Evolutionary conservation across 345 rosid species (phyloP), one percentile per base, ranked within the genome.

Genomic region (Syzygium oleosum): DNA sequence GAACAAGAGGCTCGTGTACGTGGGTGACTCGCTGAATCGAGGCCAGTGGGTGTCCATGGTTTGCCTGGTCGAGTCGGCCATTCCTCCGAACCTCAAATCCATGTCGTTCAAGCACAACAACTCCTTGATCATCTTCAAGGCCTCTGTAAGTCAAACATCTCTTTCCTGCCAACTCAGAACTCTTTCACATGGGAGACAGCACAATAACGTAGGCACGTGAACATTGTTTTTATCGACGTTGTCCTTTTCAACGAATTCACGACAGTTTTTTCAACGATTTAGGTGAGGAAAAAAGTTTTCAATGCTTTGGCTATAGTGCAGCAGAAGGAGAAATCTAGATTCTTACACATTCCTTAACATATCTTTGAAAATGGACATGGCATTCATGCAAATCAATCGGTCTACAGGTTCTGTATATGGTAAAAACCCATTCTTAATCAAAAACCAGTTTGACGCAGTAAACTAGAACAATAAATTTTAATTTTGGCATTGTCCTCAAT

Each of bases 1-100:
- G 93, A 94, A 96, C 90, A 98, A 96, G 93, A 94, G 99, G 91
- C 95, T 97, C 61, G 94, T 96, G 89, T 97, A 92, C 87, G 99
- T 96, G 14, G 99, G 98, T 56, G 99, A 98, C 87, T 98, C 99
- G 10, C 88, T 98, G 90, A 96, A 98, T 85, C 92, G 98, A 90
- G 95, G 94, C 88, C 99, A 98, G 41, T 97, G 99, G 99, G 94
- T 96, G 53, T 98, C 99, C 29, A 95, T 98, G 98, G 90, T 94
- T 77, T 98, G 99, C 90, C 90, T 98, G 90, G 93, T 94, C 86
- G 96, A 95, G 59, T 93, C 98, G 1, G 91, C 90, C 65, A 88
- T 98, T 84, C 92, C 93, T 89, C 90, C 93, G 4, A 88, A 88
- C 43, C 90, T 87, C 89, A 94, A 91, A 88, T 93, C 94, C 91